A percentile compares a stretch with the other conserved stretches of the same genome.
Conservation (phyloP, 83 land plant species). For the Larix sibirica region DNA sequence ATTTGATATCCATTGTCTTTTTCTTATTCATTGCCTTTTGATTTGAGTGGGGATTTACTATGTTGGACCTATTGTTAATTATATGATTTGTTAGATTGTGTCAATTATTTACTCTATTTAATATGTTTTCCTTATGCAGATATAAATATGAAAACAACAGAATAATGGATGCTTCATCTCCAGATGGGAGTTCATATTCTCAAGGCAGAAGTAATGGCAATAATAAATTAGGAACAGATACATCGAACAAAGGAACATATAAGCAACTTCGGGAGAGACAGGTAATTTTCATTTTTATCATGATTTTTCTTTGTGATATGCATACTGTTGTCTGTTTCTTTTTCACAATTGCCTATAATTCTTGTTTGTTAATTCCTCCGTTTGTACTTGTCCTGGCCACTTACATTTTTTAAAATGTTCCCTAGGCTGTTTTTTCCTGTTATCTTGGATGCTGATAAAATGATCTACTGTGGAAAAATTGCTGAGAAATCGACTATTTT, state of each 20-base stretch:
- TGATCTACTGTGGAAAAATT: no score
- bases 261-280: conserved; percentile 93
- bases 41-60: no score
- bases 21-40: no score
- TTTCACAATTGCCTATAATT: neutral
- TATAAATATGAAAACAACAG: no score
- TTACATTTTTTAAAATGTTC: neutral
- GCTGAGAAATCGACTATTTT: neutral
- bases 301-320: neutral
- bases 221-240: conserved; percentile 48
- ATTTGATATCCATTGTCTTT: no score
- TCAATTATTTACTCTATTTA: neutral
- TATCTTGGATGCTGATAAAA: neutral
- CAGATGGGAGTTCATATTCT: conserved; percentile 28
- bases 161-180: no score
- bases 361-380: neutral
- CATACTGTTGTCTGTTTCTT: neutral
- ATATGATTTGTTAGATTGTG: neutral
- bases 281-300: conserved; percentile 23
- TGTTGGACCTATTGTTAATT: no score
- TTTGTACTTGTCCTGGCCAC: neutral
- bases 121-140: no score
- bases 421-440: neutral
- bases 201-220: conserved; percentile 50
- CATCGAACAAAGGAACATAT: conserved; percentile 66